phyloP scores from a whole-genome alignment of 2,329 filamentous ascomycete genomes.

The Rhynchosporium agropyri region DNA sequence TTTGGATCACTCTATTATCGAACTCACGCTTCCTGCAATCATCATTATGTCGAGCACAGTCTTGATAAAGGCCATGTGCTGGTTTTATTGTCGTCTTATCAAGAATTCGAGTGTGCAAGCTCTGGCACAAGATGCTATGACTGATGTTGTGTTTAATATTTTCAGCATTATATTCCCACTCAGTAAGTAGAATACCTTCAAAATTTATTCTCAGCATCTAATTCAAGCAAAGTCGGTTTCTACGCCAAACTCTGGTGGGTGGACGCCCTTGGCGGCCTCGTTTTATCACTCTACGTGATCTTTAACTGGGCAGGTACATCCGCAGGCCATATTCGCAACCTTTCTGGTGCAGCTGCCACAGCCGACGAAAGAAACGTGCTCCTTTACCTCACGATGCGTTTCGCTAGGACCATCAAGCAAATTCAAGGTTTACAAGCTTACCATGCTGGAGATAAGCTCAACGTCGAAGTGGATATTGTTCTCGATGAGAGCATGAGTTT shows the following conservation, averaged over 20 bases:
- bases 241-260: conserved; percentile 66
- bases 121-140: conserved; percentile 64
- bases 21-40: conserved; percentile 56
- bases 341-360: conserved; percentile 60
- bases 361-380: conserved; percentile 57
- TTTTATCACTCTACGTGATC: conserved; percentile 68
- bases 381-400: conserved; percentile 61
- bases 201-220: background rate
- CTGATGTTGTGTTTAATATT: conserved; percentile 66
- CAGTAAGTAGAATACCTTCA: conserved; percentile 32
- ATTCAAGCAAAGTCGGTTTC: conserved; percentile 52
- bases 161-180: conserved; percentile 64
- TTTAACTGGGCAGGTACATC: conserved; percentile 68
- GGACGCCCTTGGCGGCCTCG: conserved; percentile 61
- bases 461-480: conserved; percentile 64
- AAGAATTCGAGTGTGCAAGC: conserved; percentile 67
- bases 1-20: conserved; percentile 49
- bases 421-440: conserved; percentile 60
- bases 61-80: conserved; percentile 61
- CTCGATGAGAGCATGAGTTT: conserved; percentile 56
- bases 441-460: conserved; percentile 64
- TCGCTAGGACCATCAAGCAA: conserved; percentile 54
- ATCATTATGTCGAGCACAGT: conserved; percentile 60
- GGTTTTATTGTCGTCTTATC: conserved; percentile 59
- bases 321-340: conserved; percentile 59